Base-by-base conservation (phyloP, 163 green algal species). In the Scenedesmus sp. region DNA sequence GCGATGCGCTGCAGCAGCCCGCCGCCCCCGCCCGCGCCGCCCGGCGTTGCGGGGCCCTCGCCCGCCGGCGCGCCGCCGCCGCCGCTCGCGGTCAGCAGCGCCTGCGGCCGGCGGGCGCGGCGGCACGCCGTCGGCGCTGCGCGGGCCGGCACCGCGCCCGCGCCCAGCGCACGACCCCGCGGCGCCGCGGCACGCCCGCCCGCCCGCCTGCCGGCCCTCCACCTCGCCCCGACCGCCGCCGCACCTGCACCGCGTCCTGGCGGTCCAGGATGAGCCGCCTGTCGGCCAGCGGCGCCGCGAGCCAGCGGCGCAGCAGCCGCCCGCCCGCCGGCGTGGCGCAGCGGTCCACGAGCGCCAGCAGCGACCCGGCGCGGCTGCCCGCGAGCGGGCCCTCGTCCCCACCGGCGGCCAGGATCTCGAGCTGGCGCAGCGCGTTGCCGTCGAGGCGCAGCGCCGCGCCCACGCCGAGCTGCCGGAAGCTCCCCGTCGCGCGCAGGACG, bases 281-380 rank as follows among this genome's bases (percentile, higher is more conserved):
- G 28, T 86, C 47, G 10, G 80, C 74, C 70, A 96, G 87, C 2
- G 91, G 91, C 45, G 83, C 81, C 11, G 83, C 75, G 53, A 95
- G 63, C 95, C 95, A 98, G 26, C 81, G 80, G 22, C 91, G 87
- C 81, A 98, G 77, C 77, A 95, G 73, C 24, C 94, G 84, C 0
- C 80, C 75, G 0, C 95, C 95, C 39, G 87, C 80, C 1, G 83
- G 24, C 2, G 94, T 98, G 42, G 60, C 44, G 6, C 90, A 96
- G 64, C 89, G 87, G 81, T 97, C 88, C 57, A 98, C 66, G 26
- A 98, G 82, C 76, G 90, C 90, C 47, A 97, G 77, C 74, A 98
- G 83, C 10, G 87, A 94, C 44, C 92, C 94, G 18, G 57, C 17
- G 47, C 39, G n/a, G 39, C 42, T 58, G 64, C 15, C 22, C n/a